Conservation (phyloP, 1,139 yeast species). For the Pichia sp. region DNA sequence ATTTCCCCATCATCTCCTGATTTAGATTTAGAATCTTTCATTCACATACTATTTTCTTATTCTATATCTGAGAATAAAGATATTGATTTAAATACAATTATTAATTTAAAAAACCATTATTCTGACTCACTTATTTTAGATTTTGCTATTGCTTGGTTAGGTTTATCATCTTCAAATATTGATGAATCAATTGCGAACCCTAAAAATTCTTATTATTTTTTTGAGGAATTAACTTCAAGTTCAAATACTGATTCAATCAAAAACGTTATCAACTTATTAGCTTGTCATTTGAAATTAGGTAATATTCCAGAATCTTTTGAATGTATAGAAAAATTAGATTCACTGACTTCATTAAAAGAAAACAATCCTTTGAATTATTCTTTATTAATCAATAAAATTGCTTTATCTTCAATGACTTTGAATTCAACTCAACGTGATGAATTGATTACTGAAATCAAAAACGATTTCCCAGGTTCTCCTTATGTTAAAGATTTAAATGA, state of each 20-base stretch:
- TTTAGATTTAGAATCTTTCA: conserved; percentile 14
- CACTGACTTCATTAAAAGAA: conserved; percentile 19
- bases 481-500: conserved; percentile 39
- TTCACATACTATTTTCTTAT: conserved; percentile 5
- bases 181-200: conserved; percentile 16
- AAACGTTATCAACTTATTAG: conserved; percentile 33
- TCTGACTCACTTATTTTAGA: conserved; percentile 27
- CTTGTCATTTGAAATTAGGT: conserved; percentile 36
- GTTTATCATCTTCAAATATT: conserved; percentile 6
- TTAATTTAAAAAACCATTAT: conserved; percentile 10
- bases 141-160: conserved; percentile 27
- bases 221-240: conserved; percentile 27
- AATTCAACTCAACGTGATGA: conserved; percentile 20
- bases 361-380: conserved; percentile 32
- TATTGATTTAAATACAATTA: conserved; percentile 4
- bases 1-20: conserved; percentile 10
- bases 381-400: conserved; percentile 48
- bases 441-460: conserved; percentile 38
- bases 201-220: conserved; percentile 27
- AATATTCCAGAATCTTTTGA: conserved; percentile 39
- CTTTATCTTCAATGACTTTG: conserved; percentile 46
- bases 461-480: conserved; percentile 36
- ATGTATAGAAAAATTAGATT: conserved; percentile 31
- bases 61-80: conserved; percentile 5
- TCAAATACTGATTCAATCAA: conserved; percentile 27